Evolutionary conservation across 139 green algal genomes (phyloP).

Genomic region (Chlamydomonas schloesseri): DNA sequence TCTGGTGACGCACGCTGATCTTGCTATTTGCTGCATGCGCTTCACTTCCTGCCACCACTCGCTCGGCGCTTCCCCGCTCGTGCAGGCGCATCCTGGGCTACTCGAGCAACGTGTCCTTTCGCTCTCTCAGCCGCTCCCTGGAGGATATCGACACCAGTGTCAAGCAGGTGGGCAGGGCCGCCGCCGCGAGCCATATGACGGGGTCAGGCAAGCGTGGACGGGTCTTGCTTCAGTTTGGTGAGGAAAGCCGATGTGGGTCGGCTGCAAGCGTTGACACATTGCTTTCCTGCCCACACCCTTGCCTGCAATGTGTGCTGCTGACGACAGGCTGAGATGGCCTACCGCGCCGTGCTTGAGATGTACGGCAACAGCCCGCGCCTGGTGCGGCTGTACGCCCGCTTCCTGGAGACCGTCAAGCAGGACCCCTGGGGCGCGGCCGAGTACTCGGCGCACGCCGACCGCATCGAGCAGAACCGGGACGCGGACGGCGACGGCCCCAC

Average conservation of each 20-base stretch:
- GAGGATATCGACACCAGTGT: slow-evolving; percentile 9
- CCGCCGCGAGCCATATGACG: too few relatives aligned
- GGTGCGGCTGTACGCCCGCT: slow-evolving; percentile 59
- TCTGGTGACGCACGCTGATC: too few relatives aligned
- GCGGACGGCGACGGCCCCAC: slow-evolving; percentile 10
- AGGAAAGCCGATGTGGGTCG: background rate
- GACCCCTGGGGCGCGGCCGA: slow-evolving; percentile 50
- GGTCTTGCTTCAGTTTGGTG: too few relatives aligned
- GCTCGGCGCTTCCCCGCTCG: too few relatives aligned
- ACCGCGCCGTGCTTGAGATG: slow-evolving; percentile 32
- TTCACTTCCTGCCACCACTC: background rate
- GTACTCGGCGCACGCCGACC: slow-evolving; percentile 34
- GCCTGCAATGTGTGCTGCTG: background rate
- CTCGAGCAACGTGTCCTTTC: slow-evolving; percentile 22
- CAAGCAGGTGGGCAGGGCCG: slow-evolving; percentile 5
- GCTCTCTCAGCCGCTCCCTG: slow-evolving; percentile 11
- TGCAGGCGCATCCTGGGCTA: slow-evolving; percentile 30
- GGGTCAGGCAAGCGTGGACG: too few relatives aligned
- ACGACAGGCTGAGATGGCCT: slow-evolving; percentile 18
- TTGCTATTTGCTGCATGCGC: background rate
- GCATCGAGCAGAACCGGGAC: slow-evolving; percentile 15
- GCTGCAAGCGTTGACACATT: too few relatives aligned
- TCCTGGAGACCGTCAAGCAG: slow-evolving; percentile 57
- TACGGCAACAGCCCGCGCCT: slow-evolving; percentile 53
- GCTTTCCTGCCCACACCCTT: background rate